These are phyloP conservation scores for Leccinum subgranulosum DNA, from an alignment of 768 basidiomycete species.

Conservation along the genomic window DNA sequence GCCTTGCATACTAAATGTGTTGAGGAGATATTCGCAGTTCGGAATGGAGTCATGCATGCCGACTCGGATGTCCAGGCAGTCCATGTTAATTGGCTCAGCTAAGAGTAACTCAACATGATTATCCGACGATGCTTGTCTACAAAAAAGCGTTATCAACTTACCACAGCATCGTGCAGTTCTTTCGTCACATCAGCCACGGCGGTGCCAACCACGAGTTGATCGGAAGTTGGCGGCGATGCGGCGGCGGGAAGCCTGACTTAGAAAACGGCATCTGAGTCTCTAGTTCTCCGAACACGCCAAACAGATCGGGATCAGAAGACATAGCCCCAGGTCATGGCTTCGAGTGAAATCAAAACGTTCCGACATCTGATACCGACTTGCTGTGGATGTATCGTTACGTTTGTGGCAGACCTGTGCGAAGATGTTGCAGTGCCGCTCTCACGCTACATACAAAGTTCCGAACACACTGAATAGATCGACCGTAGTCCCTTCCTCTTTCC, in stretches of 20 bases:
- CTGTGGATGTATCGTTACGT: not conserved
- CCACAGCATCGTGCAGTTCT: not conserved
- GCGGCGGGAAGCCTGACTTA: too few species aligned
- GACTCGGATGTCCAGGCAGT: not conserved
- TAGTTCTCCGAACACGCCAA: not conserved
- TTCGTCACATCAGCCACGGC: not conserved
- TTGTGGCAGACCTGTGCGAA: too few species aligned
- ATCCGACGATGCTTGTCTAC: not conserved
- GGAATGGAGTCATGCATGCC: not conserved
- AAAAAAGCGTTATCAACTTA: not conserved
- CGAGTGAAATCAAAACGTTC: too few species aligned
- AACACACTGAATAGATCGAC: constrained; percentile 29
- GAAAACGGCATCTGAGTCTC: not conserved
- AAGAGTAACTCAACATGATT: not conserved
- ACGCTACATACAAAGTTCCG: constrained; percentile 13
- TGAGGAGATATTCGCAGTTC: not conserved
- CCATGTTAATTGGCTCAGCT: not conserved
- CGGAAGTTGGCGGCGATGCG: not conserved
- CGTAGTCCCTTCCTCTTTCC: constrained; percentile 25
- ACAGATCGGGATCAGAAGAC: too few species aligned
- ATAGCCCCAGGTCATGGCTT: too few species aligned
- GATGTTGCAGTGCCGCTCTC: too few species aligned
- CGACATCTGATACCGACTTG: not conserved
- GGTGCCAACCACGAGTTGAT: not conserved
- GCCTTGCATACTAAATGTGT: not conserved